Evolutionary conservation across 2,329 filamentous ascomycete genomes (phyloP), one percentile per base, ranked within the genome.

Genomic region (Periconia digitata): DNA sequence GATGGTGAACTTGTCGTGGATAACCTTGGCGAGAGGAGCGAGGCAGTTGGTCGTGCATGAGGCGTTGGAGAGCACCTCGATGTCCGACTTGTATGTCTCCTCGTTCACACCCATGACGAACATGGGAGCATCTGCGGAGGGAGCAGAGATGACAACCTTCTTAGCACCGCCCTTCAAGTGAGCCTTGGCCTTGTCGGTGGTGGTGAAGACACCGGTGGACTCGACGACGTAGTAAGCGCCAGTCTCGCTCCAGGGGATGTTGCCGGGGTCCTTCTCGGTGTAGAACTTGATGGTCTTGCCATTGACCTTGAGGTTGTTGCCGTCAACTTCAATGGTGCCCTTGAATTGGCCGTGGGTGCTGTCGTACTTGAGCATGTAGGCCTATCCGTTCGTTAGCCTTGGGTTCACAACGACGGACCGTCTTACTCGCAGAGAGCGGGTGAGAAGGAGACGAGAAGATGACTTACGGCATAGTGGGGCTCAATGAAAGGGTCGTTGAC

Each of bases 21-120:
- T 85, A 73, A 97, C 91, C 89, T 97, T 99, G 82, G 94, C 94
- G 62, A 99, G 89, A 75, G 94, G 94, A 77, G 94, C 94, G 79
- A 99, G 81, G 87, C 94, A 97, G 90, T 99, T 99, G 84, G 94
- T 97, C 77, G 94, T 99, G 90, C 94, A 97, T 67, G 94, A 97
- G 69, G 94, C 94, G 83, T 99, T 99, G 81, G 94, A 97, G 81
- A 97, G 90, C 76, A 99, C 87, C 69, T 90, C 81, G 76, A 94
- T 84, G 75, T 89, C 89, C 74, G 87, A 86, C 77, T 89, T 92
- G 87, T 97, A 97, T 69, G 78, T 83, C 76, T 92, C 84, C 80
- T 97, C 83, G 85, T 97, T 99, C 82, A 99, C 94, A 75, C 94
- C 94, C 86, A 96, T 95, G 74, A 99, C 94, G 85, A 95, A 99